phyloP scores from a whole-genome alignment of 2,329 filamentous ascomycete species.

The Esteya vermicola region DNA sequence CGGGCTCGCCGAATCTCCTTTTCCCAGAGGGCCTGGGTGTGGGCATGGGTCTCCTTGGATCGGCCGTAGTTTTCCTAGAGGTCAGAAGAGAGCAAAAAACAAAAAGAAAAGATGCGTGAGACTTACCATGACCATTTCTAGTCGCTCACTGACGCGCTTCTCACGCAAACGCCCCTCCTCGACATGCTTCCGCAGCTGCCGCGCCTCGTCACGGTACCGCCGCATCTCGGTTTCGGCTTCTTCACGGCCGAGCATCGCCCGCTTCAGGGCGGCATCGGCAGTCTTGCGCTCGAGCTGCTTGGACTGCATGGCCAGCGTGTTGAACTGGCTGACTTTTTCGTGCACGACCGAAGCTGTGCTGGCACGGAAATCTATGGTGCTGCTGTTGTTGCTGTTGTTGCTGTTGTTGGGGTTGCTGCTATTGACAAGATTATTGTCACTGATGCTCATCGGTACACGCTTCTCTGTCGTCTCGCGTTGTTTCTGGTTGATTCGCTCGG shows the following conservation, averaged over 20 bases:
- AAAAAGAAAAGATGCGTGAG: not conserved
- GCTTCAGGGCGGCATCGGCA: constrained; percentile 50
- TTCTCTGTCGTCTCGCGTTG: constrained; percentile 16
- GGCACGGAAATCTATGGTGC: not conserved
- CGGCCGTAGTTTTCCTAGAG: constrained; percentile 53
- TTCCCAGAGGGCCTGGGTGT: constrained; percentile 55
- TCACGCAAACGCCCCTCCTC: constrained; percentile 55
- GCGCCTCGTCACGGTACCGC: constrained; percentile 46
- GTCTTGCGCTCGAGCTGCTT: constrained; percentile 50
- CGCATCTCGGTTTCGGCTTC: constrained; percentile 57
- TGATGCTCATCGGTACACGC: too few species aligned
- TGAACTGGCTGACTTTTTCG: constrained; percentile 60
- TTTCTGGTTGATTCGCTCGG: constrained; percentile 50
- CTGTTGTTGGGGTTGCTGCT: too few species aligned
- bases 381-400: not conserved
- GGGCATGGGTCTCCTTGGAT: constrained; percentile 53
- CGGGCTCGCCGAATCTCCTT: constrained; percentile 56
- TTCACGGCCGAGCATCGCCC: constrained; percentile 54
- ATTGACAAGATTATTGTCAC: too few species aligned
- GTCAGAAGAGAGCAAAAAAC: not conserved
- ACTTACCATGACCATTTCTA: constrained; percentile 54
- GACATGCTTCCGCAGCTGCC: constrained; percentile 38
- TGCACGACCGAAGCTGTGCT: constrained; percentile 32
- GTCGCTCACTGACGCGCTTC: constrained; percentile 48
- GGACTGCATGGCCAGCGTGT: constrained; percentile 46